A percentile compares a stretch with the other conserved stretches of the same genome.
phyloP scores from a whole-genome alignment of 306 rosid species.

The Sophora flavescens region DNA sequence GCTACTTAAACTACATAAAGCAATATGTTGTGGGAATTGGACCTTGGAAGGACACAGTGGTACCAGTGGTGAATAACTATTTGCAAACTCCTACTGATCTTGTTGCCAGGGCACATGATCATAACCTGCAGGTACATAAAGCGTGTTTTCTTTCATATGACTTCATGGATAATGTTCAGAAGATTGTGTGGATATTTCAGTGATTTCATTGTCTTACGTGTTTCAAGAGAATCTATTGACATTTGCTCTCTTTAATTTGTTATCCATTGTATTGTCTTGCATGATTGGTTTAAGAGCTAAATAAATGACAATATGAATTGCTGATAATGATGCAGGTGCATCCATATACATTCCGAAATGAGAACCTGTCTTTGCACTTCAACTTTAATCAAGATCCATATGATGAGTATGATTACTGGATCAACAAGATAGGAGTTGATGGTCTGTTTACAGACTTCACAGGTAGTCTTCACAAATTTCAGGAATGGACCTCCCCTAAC shows the following conservation, averaged over 20 bases:
- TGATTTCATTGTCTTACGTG: slow-evolving; percentile 11
- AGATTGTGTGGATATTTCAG: slow-evolving; percentile 4
- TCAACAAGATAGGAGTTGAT: slow-evolving; percentile 80
- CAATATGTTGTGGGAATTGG: slow-evolving; percentile 89
- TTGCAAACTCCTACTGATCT: slow-evolving; percentile 68
- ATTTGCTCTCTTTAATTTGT: slow-evolving; percentile 6
- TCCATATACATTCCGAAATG: slow-evolving; percentile 87
- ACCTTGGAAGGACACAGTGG: slow-evolving; percentile 93
- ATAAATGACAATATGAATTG: slow-evolving; percentile 24
- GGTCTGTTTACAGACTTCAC: slow-evolving; percentile 94
- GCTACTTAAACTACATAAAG: slow-evolving; percentile 71
- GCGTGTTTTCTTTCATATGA: slow-evolving; percentile 25
- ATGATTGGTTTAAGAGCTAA: slow-evolving; percentile 21
- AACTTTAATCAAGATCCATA: slow-evolving; percentile 84
- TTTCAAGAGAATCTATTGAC: slow-evolving; percentile 8
- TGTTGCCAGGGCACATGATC: slow-evolving; percentile 84
- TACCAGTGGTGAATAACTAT: slow-evolving; percentile 67
- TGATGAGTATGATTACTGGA: slow-evolving; percentile 77
- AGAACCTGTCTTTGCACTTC: slow-evolving; percentile 64
- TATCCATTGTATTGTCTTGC: slow-evolving; percentile 9
- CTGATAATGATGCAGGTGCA: slow-evolving; percentile 70
- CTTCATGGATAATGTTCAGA: not conserved
- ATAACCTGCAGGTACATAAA: slow-evolving; percentile 74
- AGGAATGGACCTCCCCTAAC: slow-evolving; percentile 63
- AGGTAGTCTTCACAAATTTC: slow-evolving; percentile 80